Evolutionary conservation across 495 filamentous ascomycete species (phyloP).

Genomic region (Coniosporium apollinis): DNA sequence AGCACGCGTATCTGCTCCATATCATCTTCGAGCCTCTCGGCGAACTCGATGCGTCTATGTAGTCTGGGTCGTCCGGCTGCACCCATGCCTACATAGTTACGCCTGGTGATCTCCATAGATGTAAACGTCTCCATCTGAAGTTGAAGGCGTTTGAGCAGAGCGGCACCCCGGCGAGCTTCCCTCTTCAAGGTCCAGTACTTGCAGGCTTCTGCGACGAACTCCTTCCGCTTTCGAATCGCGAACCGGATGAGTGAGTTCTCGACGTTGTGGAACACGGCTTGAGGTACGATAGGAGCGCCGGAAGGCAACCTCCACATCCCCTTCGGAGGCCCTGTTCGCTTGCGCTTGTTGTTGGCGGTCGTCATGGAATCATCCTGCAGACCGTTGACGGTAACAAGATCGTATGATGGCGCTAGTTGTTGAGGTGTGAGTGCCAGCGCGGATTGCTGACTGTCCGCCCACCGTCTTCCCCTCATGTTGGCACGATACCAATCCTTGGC

Average conservation of each 20-base stretch:
- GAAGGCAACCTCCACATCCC: constrained; percentile 86
- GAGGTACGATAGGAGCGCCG: constrained; percentile 84
- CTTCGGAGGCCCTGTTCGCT: constrained; percentile 44
- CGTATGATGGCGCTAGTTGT: constrained; percentile 38
- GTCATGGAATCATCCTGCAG: constrained; percentile 33
- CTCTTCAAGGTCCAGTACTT: constrained; percentile 97
- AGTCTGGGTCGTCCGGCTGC: constrained; percentile 63
- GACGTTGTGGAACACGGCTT: constrained; percentile 64
- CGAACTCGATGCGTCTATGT: constrained; percentile 73
- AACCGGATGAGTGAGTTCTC: constrained; percentile 67
- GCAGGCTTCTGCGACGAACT: constrained; percentile 82
- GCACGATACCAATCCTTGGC: constrained; percentile 71
- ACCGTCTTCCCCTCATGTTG: constrained; percentile 69
- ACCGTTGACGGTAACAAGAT: constrained; percentile 23
- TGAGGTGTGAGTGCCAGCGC: constrained; percentile 64
- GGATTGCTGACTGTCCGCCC: constrained; percentile 79
- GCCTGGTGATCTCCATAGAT: constrained; percentile 85
- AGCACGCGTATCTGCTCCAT: constrained; percentile 54
- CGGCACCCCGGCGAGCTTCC: constrained; percentile 78
- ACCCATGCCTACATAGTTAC: constrained; percentile 87
- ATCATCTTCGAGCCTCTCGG: constrained; percentile 54
- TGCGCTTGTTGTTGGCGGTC: constrained; percentile 60
- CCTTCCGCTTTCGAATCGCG: constrained; percentile 65
- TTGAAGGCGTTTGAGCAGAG: constrained; percentile 80
- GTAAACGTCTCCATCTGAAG: constrained; percentile 89